phyloP scores from a whole-genome alignment of 164 flowering plant genomes.

The Hamamelis virginiana region DNA sequence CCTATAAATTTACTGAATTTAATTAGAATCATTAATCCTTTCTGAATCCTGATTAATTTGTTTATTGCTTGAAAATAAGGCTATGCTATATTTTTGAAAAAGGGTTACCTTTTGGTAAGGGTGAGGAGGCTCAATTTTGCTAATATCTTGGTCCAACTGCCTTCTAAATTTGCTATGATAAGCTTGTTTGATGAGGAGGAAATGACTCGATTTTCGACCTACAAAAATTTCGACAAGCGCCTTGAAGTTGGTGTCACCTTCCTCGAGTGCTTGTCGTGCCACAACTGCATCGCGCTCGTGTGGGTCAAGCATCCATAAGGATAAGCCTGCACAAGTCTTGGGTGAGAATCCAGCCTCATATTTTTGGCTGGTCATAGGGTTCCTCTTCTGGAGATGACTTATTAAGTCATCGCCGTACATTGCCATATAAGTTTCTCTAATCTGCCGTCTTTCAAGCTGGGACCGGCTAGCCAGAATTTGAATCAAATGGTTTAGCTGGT shows the following conservation, averaged over 20 bases:
- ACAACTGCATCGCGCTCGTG: constrained; percentile 58
- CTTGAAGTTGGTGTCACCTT: constrained; percentile 34
- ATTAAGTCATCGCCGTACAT: constrained; percentile 54
- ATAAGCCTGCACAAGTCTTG: constrained; percentile 26
- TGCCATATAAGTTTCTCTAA: constrained; percentile 47
- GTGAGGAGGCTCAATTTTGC: constrained; percentile 49
- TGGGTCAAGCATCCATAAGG: constrained; percentile 48
- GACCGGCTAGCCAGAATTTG: constrained; percentile 31
- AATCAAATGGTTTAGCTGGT: constrained; percentile 23
- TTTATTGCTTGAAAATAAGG: not conserved
- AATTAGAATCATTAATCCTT: no score
- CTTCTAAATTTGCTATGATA: constrained; percentile 48
- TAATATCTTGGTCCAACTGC: constrained; percentile 60
- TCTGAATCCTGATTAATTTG: no score
- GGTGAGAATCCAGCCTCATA: constrained; percentile 16
- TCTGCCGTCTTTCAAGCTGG: constrained; percentile 30
- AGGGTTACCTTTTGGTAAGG: constrained; percentile 58
- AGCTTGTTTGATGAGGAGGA: constrained; percentile 53
- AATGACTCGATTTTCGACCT: constrained; percentile 68
- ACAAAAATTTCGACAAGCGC: constrained; percentile 61
- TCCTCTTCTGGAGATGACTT: constrained; percentile 21
- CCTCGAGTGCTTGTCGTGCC: constrained; percentile 51
- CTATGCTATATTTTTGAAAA: not conserved
- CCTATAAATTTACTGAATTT: no score
- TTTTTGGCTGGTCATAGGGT: constrained; percentile 9